phyloP scores from a whole-genome alignment of 1,284 basidiomycete species.

The Cryptococcus wingfieldii region DNA sequence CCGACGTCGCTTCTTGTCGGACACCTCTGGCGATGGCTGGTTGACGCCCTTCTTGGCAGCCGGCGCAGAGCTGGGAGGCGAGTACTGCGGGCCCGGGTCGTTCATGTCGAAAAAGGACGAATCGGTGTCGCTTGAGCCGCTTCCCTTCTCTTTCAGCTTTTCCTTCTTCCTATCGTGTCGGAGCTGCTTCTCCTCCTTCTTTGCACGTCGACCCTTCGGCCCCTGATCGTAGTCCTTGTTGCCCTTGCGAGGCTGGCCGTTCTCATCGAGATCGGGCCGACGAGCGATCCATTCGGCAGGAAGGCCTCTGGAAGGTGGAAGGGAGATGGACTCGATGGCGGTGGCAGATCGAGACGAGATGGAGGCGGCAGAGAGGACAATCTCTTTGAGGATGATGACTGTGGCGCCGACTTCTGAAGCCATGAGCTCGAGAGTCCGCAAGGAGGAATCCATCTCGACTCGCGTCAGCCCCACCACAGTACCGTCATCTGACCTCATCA shows the following conservation, averaged over 20 bases:
- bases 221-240: conserved; percentile 2
- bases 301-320: background rate
- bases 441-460: conserved; percentile 68
- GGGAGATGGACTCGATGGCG: background rate
- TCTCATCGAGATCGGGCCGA: conserved; percentile 31
- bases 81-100: background rate
- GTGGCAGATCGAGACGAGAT: background rate
- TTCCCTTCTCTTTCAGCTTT: background rate
- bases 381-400: conserved; percentile 79
- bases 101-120: conserved; percentile 26
- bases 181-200: background rate
- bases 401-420: conserved; percentile 85
- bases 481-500: conserved; percentile 62
- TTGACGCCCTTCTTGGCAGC: background rate
- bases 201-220: background rate
- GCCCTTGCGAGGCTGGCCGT: conserved; percentile 25
- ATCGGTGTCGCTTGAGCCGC: background rate
- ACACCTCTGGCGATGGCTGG: conserved; percentile 5
- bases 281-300: conserved; percentile 11
- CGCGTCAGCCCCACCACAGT: conserved; percentile 73
- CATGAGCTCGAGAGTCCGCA: conserved; percentile 85
- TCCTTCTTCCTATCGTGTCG: background rate
- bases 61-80: background rate
- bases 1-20: conserved; percentile 29
- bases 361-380: conserved; percentile 46